Percentiles rank a stretch among this genome's conserved stretches.
These are phyloP conservation scores for Xylogone sp. DNA, from an alignment of 2,329 filamentous ascomycete species.

Conservation along the genomic window DNA sequence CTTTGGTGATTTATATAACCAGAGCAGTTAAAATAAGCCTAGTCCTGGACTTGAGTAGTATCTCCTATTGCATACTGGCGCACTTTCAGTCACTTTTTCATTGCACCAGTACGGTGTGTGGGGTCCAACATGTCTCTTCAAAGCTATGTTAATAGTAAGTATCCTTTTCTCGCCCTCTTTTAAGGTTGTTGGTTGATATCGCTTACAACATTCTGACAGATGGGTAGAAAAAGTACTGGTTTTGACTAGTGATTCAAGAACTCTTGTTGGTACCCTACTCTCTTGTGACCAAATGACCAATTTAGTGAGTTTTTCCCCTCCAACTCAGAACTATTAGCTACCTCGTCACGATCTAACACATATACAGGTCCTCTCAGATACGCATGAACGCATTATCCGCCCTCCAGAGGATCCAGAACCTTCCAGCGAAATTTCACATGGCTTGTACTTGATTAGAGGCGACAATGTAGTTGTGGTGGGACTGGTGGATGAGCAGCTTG, in stretches of 20 bases:
- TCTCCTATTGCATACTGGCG: neutral
- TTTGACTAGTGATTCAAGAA: slow-evolving; percentile 88
- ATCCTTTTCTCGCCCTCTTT: slow-evolving; percentile 1
- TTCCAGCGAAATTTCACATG: slow-evolving; percentile 76
- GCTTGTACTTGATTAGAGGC: slow-evolving; percentile 86
- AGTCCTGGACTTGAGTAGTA: neutral
- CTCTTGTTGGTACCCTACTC: slow-evolving; percentile 75
- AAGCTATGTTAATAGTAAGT: slow-evolving; percentile 41
- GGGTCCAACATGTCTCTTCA: slow-evolving; percentile 2
- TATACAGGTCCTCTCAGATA: slow-evolving; percentile 68
- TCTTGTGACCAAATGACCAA: slow-evolving; percentile 92
- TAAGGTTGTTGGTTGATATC: slow-evolving; percentile 8
- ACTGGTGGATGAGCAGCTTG: slow-evolving; percentile 83
- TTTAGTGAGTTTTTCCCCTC: slow-evolving; percentile 48
- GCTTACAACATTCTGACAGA: slow-evolving; percentile 33
- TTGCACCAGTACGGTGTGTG: neutral
- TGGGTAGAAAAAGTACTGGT: slow-evolving; percentile 81
- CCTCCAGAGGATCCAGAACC: slow-evolving; percentile 78
- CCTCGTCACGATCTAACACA: slow-evolving; percentile 1
- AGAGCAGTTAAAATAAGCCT: neutral
- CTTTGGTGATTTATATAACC: neutral
- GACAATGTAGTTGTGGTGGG: slow-evolving; percentile 93
- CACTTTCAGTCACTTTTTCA: neutral
- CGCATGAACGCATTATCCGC: slow-evolving; percentile 86
- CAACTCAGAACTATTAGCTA: neutral